Percentiles rank a stretch among this genome's conserved stretches.
These are phyloP conservation scores for Plasmodium chabaudi DNA, from an alignment of 169 alveolate species.

Conservation along the genomic window DNA sequence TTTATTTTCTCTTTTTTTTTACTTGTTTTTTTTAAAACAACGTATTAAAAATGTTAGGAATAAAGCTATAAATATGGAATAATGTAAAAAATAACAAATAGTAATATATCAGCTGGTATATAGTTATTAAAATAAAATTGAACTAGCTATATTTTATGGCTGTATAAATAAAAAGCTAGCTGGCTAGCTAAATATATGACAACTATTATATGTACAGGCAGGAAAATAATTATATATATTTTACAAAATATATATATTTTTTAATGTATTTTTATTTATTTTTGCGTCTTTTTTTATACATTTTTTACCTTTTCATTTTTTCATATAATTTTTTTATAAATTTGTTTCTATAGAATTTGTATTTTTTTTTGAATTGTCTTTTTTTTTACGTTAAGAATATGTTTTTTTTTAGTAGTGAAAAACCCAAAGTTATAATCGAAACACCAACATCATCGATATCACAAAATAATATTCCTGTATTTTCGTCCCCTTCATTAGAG, in stretches of 20 bases:
- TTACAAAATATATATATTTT: not conserved
- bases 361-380: not conserved
- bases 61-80: too few relatives aligned
- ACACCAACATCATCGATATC: constrained; percentile 9
- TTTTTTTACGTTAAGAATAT: constrained; percentile 1
- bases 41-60: too few relatives aligned
- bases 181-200: constrained; percentile 21
- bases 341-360: not conserved
- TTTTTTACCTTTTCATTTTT: constrained; percentile 1
- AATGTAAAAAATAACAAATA: not conserved
- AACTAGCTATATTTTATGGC: constrained; percentile 30
- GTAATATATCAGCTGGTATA: not conserved
- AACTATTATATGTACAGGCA: not conserved
- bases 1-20: too few relatives aligned
- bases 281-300: not conserved
- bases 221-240: not conserved
- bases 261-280: not conserved
- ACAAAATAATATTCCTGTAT: constrained; percentile 4
- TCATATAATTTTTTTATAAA: not conserved
- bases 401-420: constrained; percentile 18
- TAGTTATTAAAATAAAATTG: not conserved
- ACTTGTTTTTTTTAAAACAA: too few relatives aligned
- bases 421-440: constrained; percentile 61
- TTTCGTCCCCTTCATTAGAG: constrained; percentile 30
- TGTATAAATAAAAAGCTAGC: constrained; percentile 19